A percentile compares a stretch with the other conserved stretches of the same genome.
Conservation (phyloP, 495 filamentous ascomycete genomes). For the Haplographium delicatum region DNA sequence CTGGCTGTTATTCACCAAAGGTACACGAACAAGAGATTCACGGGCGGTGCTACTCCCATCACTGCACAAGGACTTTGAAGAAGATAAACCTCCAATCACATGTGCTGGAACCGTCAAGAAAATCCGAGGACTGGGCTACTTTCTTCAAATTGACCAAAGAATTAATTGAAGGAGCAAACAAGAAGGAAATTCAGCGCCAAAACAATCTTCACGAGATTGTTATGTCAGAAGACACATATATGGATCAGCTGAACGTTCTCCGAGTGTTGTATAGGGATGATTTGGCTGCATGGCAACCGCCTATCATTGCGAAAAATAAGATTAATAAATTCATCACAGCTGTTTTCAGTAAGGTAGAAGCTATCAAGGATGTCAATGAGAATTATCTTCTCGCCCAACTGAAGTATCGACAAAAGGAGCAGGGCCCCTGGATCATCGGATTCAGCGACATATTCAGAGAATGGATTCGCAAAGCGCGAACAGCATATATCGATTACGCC, state of each 20-base stretch:
- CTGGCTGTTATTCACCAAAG: conserved; percentile 82
- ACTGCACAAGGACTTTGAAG: conserved; percentile 90
- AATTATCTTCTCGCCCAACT: conserved; percentile 91
- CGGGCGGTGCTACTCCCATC: conserved; percentile 86
- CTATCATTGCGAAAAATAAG: conserved; percentile 71
- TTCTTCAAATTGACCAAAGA: conserved; percentile 86
- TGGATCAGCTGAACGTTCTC: conserved; percentile 80
- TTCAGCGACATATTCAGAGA: conserved; percentile 98
- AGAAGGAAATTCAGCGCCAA: conserved; percentile 89
- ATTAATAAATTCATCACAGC: conserved; percentile 71
- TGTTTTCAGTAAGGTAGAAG: conserved; percentile 88
- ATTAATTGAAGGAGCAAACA: conserved; percentile 56
- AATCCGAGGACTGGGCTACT: conserved; percentile 79
- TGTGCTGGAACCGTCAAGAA: conserved; percentile 60
- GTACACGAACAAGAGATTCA: conserved; percentile 69
- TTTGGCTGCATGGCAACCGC: conserved; percentile 65
- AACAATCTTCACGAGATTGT: conserved; percentile 96
- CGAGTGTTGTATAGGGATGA: conserved; percentile 82
- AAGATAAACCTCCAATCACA: conserved; percentile 81
- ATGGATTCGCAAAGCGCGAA: conserved; percentile 93
- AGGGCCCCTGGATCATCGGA: conserved; percentile 88
- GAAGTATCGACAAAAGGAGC: conserved; percentile 95
- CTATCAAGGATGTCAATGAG: conserved; percentile 86
- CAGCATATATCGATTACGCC: conserved; percentile 87
- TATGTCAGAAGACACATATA: conserved; percentile 84